Percentiles rank a stretch among this genome's conserved stretches.
Conservation (phyloP, 2,329 filamentous ascomycete genomes). For the Stagonosporopsis chrysanthemi region DNA sequence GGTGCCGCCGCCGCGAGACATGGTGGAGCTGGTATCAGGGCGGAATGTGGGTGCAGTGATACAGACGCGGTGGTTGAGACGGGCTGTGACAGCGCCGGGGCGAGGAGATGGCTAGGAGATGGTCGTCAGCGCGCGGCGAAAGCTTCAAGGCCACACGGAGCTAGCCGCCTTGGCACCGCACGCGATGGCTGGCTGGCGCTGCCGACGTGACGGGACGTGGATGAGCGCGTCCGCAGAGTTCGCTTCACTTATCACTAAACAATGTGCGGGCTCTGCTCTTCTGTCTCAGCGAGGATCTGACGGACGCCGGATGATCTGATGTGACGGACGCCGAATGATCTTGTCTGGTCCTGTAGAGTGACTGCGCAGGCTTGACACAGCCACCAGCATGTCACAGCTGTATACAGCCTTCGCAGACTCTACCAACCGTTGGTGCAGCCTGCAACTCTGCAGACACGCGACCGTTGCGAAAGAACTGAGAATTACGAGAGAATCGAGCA, state of each 20-base stretch:
- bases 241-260: no score
- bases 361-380: background rate
- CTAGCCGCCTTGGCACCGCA: conserved; percentile 13
- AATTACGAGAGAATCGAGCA: no score
- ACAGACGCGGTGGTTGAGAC: conserved; percentile 24
- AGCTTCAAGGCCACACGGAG: conserved; percentile 13
- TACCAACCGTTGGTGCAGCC: background rate
- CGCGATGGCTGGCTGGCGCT: no score
- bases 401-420: background rate
- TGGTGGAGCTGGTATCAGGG: conserved; percentile 51
- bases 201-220: no score
- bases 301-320: no score
- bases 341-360: no score
- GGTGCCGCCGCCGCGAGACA: conserved; percentile 91
- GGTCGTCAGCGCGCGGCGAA: conserved; percentile 21
- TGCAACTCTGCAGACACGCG: no score
- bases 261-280: no score
- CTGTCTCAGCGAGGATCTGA: no score
- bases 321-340: no score
- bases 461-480: no score
- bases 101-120: conserved; percentile 25
- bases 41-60: conserved; percentile 17
- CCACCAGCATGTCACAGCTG: background rate
- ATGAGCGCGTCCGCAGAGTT: no score
- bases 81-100: conserved; percentile 16